Percentiles rank a stretch among this genome's conserved stretches.
These are phyloP conservation scores for Margaritispora aquatica DNA, from an alignment of 495 filamentous ascomycete species.

Conservation along the genomic window DNA sequence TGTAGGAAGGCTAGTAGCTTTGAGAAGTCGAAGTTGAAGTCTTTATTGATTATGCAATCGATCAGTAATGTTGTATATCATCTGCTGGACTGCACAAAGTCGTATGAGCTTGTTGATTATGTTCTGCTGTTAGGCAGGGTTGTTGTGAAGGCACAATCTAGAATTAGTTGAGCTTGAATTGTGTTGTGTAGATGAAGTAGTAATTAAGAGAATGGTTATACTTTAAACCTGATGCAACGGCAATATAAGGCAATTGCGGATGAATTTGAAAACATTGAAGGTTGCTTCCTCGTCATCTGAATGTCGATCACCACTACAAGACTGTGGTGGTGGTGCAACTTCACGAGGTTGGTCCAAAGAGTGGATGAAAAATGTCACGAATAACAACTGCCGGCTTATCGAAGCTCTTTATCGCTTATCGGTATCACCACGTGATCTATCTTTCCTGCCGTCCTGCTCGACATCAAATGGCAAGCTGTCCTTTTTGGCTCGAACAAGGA, in stretches of 20 bases:
- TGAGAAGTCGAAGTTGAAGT: too few species aligned
- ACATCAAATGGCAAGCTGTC: constrained; percentile 20
- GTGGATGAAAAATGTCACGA: too few species aligned
- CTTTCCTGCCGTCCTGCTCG: not conserved
- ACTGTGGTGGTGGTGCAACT: too few species aligned
- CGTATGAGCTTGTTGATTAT: not conserved
- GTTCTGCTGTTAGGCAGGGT: not conserved
- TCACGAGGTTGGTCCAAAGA: too few species aligned
- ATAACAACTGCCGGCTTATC: not conserved
- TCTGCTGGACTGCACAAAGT: not conserved
- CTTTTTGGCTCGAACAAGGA: constrained; percentile 18
- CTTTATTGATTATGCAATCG: not conserved
- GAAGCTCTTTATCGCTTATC: not conserved
- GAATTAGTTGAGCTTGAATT: not conserved
- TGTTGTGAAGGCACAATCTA: not conserved
- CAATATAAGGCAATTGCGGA: too few species aligned
- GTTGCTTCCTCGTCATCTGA: not conserved
- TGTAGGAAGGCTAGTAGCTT: not conserved
- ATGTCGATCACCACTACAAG: not conserved
- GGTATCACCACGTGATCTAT: not conserved
- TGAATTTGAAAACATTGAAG: too few species aligned
- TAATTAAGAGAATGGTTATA: not conserved
- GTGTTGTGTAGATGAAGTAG: not conserved
- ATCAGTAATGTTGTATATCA: not conserved
- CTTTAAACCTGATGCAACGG: too few species aligned